Evolutionary conservation across 2,329 filamentous ascomycete genomes (phyloP).

Genomic region (Colletotrichum sidae): DNA sequence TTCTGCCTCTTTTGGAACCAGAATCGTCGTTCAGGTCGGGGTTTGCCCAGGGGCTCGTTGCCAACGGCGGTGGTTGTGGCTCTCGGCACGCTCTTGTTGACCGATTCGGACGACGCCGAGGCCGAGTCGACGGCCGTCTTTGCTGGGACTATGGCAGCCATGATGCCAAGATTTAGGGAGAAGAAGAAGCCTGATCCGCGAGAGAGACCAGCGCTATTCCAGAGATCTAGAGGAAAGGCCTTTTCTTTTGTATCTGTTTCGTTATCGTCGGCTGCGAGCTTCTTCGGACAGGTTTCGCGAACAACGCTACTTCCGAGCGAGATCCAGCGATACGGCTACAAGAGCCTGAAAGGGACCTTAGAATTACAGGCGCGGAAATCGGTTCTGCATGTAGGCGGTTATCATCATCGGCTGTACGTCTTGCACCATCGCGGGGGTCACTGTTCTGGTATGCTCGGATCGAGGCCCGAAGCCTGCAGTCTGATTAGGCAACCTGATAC

Average conservation of each 20-base stretch:
- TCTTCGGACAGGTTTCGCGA: too few species aligned
- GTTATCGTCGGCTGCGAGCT: too few species aligned
- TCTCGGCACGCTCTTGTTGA: background rate
- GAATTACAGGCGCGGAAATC: too few species aligned
- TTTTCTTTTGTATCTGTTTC: too few species aligned
- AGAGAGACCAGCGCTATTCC: background rate
- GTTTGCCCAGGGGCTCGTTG: background rate
- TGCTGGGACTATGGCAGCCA: background rate
- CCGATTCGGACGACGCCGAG: slow-evolving; percentile 3
- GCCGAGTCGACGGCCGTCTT: slow-evolving; percentile 4
- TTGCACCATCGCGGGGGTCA: slow-evolving; percentile 16
- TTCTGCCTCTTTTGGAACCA: slow-evolving; percentile 15
- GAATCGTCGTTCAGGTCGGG: background rate
- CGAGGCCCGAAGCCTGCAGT: background rate
- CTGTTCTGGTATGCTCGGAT: background rate
- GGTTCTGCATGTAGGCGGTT: background rate
- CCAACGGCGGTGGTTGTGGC: background rate
- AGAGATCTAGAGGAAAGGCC: too few species aligned
- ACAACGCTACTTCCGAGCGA: too few species aligned
- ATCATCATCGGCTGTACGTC: slow-evolving; percentile 9
- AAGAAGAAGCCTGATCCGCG: background rate
- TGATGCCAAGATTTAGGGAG: background rate
- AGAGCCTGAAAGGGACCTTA: too few species aligned
- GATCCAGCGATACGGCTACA: too few species aligned
- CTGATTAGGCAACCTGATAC: background rate